Evolutionary conservation across 139 green algal species (phyloP), one percentile per base, ranked within the genome.

Genomic region (Picochlorum sp.): DNA sequence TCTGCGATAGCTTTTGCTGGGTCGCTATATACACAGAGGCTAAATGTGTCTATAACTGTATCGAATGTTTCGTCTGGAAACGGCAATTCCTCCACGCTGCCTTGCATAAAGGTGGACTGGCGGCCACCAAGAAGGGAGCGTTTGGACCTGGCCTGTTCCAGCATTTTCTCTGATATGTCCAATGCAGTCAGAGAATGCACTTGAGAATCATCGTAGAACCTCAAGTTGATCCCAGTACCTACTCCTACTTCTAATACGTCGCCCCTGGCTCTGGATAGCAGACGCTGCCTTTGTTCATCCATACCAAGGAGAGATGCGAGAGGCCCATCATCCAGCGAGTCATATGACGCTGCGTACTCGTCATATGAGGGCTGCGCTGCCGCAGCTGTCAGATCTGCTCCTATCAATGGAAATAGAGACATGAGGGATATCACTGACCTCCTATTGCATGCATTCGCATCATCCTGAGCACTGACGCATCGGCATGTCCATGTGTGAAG

Each of bases 21-120:
- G 26, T 88, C 68, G 4, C 65, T 52, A 45, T 78, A 76, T 16
- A 69, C 78, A 66, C 85, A 92, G 9, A 92, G 72, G 16, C 75
- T 78, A 72, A 90, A 92, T 10, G 81, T 90, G 63, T 91, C 84
- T 30, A 95, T 74, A 6, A 91, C 76, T 8, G 69, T 82, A 69
- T 88, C 81, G 66, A 87, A 90, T n/a, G 44, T 54, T 16, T 16
- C 13, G 7, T 37, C 14, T 21, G 38, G 41, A 56, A 65, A 67
- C 9, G 72, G 18, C 37, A 66, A 23, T 21, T 6, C 54, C 21
- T 7, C 63, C 20, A 70, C 49, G 30, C 59, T 49, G 14, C 37
- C 63, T n/a, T 59, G 62, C 20, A 45, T 2, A 14, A 69, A 59
- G 6, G 51, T 37, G 9, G 23, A 37, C 20, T 37, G 4, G 41